Conservation (phyloP, 1,284 basidiomycete genomes). For the Amylostereum chailletii region DNA sequence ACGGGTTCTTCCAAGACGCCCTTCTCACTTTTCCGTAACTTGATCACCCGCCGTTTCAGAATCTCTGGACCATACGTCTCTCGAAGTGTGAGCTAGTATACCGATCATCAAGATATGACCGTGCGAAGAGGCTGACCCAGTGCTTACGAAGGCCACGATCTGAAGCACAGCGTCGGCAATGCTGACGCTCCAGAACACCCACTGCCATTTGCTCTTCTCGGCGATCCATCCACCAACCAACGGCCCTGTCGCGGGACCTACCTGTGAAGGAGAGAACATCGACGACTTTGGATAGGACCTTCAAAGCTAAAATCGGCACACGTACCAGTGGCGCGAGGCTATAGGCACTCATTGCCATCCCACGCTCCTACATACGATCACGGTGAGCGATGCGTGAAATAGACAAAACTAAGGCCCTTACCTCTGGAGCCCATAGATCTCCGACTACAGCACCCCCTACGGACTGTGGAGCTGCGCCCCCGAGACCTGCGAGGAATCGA, state of each 20-base stretch:
- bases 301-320: too few relatives aligned
- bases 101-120: neutral
- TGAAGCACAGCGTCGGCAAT: conserved; percentile 18
- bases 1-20: conserved; percentile 11
- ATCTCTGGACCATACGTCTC: conserved; percentile 24
- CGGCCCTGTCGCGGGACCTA: neutral
- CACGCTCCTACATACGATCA: too few relatives aligned
- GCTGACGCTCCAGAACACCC: conserved; percentile 5
- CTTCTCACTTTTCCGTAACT: conserved; percentile 14
- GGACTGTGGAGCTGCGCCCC: neutral
- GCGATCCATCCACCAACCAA: conserved; percentile 4
- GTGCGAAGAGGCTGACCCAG: conserved; percentile 4
- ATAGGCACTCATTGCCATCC: too few relatives aligned
- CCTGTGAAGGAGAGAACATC: too few relatives aligned
- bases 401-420: too few relatives aligned
- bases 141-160: conserved; percentile 21
- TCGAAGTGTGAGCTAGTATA: conserved; percentile 19
- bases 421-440: neutral
- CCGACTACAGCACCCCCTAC: neutral
- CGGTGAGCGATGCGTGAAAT: too few relatives aligned
- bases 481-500: neutral
- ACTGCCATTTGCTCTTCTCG: conserved; percentile 6
- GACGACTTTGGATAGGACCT: too few relatives aligned
- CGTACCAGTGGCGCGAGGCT: too few relatives aligned
- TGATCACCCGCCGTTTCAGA: conserved; percentile 17